Evolutionary conservation across 2,329 filamentous ascomycete genomes (phyloP).

Genomic region (Chaetomium globosum): DNA sequence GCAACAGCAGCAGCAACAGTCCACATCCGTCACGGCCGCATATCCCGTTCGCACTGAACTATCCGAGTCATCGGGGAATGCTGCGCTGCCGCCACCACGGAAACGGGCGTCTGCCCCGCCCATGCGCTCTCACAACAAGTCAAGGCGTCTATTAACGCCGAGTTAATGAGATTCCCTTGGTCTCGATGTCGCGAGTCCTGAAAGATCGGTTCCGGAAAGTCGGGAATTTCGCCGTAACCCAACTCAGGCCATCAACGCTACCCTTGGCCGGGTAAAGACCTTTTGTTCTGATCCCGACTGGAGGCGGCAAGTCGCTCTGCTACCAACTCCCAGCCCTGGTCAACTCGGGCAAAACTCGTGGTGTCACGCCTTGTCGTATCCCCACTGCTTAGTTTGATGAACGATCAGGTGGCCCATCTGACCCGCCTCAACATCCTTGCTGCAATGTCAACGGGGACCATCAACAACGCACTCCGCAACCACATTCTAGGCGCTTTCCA

Average conservation of each 20-base stretch:
- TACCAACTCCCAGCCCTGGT: constrained; percentile 93
- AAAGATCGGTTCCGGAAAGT: constrained; percentile 82
- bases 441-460: constrained; percentile 78
- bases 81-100: constrained; percentile 10
- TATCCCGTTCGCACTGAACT: constrained; percentile 45
- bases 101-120: constrained; percentile 39
- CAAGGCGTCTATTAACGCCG: constrained; percentile 48
- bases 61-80: constrained; percentile 53
- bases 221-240: constrained; percentile 85
- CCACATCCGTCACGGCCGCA: constrained; percentile 40
- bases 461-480: constrained; percentile 61
- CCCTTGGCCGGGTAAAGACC: constrained; percentile 86
- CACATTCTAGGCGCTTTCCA: constrained; percentile 67
- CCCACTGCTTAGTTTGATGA: constrained; percentile 91
- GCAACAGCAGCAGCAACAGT: constrained; percentile 49
- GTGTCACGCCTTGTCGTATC: constrained; percentile 94
- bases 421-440: constrained; percentile 75
- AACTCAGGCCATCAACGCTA: constrained; percentile 95
- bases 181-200: constrained; percentile 81
- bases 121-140: constrained; percentile 36
- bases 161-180: constrained; percentile 73
- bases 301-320: constrained; percentile 93
- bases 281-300: constrained; percentile 97
- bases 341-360: constrained; percentile 74
- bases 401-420: constrained; percentile 90